A percentile compares a stretch with the other conserved stretches of the same genome.
phyloP scores from a whole-genome alignment of 2,329 filamentous ascomycete species.

The Fonsecaea erecta region DNA sequence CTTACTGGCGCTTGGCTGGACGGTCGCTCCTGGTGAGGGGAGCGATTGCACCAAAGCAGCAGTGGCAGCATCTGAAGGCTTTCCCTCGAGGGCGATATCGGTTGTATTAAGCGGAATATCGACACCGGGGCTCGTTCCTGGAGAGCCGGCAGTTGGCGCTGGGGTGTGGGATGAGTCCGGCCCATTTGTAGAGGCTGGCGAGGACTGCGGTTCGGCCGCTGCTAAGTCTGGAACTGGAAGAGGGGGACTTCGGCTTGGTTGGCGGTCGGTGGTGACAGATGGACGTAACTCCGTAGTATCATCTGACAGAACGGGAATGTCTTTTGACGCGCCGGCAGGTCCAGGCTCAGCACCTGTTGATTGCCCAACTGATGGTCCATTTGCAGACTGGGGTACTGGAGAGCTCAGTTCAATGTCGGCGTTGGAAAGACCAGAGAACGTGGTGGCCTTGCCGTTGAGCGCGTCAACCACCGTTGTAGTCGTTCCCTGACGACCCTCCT shows the following conservation, averaged over 20 bases:
- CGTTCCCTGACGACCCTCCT: neutral
- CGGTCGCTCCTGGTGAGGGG: neutral
- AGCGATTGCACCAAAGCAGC: slow-evolving; percentile 15
- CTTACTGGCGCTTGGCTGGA: slow-evolving; percentile 1
- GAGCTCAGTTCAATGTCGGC: slow-evolving; percentile 6
- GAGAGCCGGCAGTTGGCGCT: slow-evolving; percentile 68
- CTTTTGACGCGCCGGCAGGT: neutral
- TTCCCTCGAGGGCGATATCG: slow-evolving; percentile 17
- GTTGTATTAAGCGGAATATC: slow-evolving; percentile 47
- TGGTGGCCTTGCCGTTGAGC: slow-evolving; percentile 7
- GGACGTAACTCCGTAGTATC: neutral
- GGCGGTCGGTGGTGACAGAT: slow-evolving; percentile 1
- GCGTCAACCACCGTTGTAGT: neutral
- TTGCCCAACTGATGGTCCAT: neutral
- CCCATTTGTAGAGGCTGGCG: slow-evolving; percentile 68
- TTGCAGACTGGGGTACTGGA: neutral
- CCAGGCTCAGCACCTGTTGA: neutral
- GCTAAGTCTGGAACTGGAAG: slow-evolving; percentile 12
- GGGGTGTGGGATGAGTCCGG: slow-evolving; percentile 76
- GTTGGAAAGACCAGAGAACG: neutral
- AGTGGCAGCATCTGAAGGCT: slow-evolving; percentile 22
- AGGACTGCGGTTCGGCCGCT: slow-evolving; percentile 46
- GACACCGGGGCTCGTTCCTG: slow-evolving; percentile 74
- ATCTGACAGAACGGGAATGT: neutral
- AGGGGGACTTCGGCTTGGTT: slow-evolving; percentile 18